phyloP scores from a whole-genome alignment of 805 yeast genomes.

The Cyberlindnera bimundalis region DNA sequence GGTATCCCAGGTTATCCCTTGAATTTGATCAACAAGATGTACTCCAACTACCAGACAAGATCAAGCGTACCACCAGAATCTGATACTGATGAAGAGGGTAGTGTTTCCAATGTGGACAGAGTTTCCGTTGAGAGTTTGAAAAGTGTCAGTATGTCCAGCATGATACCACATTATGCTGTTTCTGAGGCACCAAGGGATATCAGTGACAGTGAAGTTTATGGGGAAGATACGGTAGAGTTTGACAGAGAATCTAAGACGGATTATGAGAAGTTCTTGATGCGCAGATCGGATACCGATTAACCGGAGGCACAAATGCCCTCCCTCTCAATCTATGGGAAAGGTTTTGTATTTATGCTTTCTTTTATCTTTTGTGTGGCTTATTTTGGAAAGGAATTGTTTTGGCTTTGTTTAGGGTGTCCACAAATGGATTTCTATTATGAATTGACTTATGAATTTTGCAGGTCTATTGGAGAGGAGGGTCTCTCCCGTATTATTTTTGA shows the following conservation, averaged over 20 bases:
- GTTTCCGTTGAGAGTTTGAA: conserved; percentile 20
- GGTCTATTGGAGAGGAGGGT: background rate
- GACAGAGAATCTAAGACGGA: conserved; percentile 22
- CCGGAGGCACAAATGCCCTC: too few species aligned
- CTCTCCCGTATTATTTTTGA: background rate
- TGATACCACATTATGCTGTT: conserved; percentile 28
- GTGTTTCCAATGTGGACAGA: conserved; percentile 13
- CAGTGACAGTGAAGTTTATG: conserved; percentile 12
- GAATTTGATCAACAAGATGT: conserved; percentile 36
- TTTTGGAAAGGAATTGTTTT: too few species aligned
- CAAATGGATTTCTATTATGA: too few species aligned
- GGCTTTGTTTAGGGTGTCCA: too few species aligned
- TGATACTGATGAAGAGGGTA: conserved; percentile 7
- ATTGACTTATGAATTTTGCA: background rate
- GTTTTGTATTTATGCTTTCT: too few species aligned
- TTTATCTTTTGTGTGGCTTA: too few species aligned
- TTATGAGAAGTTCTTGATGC: conserved; percentile 22
- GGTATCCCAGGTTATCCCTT: conserved; percentile 40
- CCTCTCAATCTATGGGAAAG: background rate
- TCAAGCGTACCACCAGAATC: conserved; percentile 4
- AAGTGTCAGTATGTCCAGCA: conserved; percentile 27
- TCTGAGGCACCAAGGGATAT: conserved; percentile 12
- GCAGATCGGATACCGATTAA: conserved; percentile 8
- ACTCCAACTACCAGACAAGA: conserved; percentile 21
- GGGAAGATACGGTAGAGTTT: conserved; percentile 16